A percentile compares a stretch with the other conserved stretches of the same genome.
Conservation (phyloP, 2,329 filamentous ascomycete species). For the Capronia epimyces region DNA sequence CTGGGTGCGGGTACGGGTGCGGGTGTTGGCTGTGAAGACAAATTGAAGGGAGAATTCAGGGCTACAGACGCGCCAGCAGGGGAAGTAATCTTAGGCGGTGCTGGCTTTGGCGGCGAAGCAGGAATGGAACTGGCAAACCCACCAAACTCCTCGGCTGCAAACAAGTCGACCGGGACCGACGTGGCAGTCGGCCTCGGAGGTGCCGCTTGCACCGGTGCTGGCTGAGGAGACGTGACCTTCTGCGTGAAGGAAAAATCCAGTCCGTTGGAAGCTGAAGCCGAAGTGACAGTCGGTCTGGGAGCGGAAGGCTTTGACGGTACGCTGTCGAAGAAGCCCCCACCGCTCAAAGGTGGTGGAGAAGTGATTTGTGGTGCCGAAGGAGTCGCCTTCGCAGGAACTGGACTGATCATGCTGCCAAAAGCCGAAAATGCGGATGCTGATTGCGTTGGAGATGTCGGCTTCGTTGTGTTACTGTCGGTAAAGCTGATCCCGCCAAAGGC, state of each 20-base stretch:
- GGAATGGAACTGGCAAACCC: slow-evolving; percentile 27
- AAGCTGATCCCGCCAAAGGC: slow-evolving; percentile 71
- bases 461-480: slow-evolving; percentile 45
- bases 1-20: slow-evolving; percentile 37
- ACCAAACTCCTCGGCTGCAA: slow-evolving; percentile 29
- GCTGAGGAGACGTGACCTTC: slow-evolving; percentile 42
- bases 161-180: slow-evolving; percentile 32
- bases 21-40: slow-evolving; percentile 53
- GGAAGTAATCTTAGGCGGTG: slow-evolving; percentile 32
- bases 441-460: slow-evolving; percentile 32
- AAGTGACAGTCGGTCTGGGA: slow-evolving; percentile 40
- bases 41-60: slow-evolving; percentile 72
- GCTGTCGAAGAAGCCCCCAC: slow-evolving; percentile 78
- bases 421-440: slow-evolving; percentile 58
- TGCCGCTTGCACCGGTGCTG: slow-evolving; percentile 36
- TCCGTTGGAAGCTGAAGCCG: slow-evolving; percentile 52
- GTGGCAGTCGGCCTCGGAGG: slow-evolving; percentile 47
- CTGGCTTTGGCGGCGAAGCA: slow-evolving; percentile 34
- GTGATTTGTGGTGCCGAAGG: slow-evolving; percentile 45
- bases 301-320: slow-evolving; percentile 54
- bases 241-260: slow-evolving; percentile 63
- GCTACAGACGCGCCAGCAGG: slow-evolving; percentile 27
- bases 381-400: slow-evolving; percentile 36
- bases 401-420: slow-evolving; percentile 47
- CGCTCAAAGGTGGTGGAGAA: slow-evolving; percentile 52